A percentile compares a stretch with the other conserved stretches of the same genome.
Conservation (phyloP, 2,329 filamentous ascomycete genomes). For the Colletotrichum acutatum region DNA sequence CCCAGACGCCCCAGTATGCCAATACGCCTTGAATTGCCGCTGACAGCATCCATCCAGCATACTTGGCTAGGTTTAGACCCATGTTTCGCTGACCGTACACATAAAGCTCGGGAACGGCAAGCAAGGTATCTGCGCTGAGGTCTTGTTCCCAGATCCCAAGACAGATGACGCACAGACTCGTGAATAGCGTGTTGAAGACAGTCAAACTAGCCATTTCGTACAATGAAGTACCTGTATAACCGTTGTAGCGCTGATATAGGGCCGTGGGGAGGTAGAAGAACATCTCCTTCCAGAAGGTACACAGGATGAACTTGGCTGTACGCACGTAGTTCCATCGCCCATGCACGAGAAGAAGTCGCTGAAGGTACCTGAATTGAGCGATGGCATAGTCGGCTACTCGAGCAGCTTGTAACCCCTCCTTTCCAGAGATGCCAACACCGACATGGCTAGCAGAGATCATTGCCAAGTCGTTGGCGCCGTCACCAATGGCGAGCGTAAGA, state of each 20-base stretch:
- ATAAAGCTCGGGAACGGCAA: constrained; percentile 95
- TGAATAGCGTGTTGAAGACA: constrained; percentile 96
- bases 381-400: constrained; percentile 93
- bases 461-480: constrained; percentile 93
- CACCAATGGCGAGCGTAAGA: constrained; percentile 90
- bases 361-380: constrained; percentile 90
- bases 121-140: constrained; percentile 80
- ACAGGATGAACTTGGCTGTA: constrained; percentile 88
- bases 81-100: constrained; percentile 78
- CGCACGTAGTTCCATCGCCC: constrained; percentile 92
- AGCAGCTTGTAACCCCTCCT: constrained; percentile 90
- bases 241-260: constrained; percentile 83
- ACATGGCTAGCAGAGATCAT: constrained; percentile 93
- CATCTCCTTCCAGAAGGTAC: constrained; percentile 91
- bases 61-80: constrained; percentile 81
- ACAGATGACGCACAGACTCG: constrained; percentile 87
- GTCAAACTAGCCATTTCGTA: constrained; percentile 90
- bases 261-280: constrained; percentile 89
- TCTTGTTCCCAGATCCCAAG: constrained; percentile 95
- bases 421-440: constrained; percentile 90
- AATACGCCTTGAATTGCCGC: constrained; percentile 78
- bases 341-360: constrained; percentile 84
- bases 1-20: constrained; percentile 74
- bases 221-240: constrained; percentile 90
- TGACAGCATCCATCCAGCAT: constrained; percentile 81